phyloP scores from a whole-genome alignment of 2,329 filamentous ascomycete species.

The Chrysoporthe austroafricana region DNA sequence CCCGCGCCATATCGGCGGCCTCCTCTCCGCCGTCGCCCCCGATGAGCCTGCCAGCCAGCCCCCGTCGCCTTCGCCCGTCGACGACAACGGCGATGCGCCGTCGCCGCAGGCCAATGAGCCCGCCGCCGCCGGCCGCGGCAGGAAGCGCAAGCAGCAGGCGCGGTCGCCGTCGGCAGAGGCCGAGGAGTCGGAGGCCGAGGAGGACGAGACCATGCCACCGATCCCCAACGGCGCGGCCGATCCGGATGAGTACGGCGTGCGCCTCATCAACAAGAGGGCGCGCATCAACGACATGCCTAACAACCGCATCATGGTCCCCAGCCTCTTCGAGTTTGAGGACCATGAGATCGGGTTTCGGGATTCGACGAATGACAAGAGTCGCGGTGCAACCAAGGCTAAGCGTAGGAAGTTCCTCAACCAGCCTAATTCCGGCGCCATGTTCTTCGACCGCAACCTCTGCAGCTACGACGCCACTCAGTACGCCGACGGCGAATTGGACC shows the following conservation, averaged over 20 bases:
- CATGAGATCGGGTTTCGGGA: constrained; percentile 64
- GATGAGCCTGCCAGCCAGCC: constrained; percentile 34
- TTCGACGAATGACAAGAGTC: constrained; percentile 58
- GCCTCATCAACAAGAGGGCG: constrained; percentile 47
- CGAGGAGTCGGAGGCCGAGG: constrained; percentile 26
- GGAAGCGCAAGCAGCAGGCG: constrained; percentile 21
- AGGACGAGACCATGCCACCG: constrained; percentile 29
- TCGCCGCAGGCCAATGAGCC: constrained; percentile 27
- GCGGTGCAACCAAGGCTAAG: constrained; percentile 56
- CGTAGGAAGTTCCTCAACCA: constrained; percentile 58
- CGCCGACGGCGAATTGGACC: constrained; percentile 54
- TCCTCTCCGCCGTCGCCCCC: constrained; percentile 40
- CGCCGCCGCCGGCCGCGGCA: constrained; percentile 19
- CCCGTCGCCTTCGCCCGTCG: constrained; percentile 33
- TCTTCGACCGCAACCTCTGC: constrained; percentile 58
- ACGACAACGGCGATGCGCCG: constrained; percentile 30
- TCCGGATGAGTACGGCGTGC: constrained; percentile 57
- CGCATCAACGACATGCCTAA: constrained; percentile 45
- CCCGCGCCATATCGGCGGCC: constrained; percentile 46
- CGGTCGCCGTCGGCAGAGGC: constrained; percentile 13
- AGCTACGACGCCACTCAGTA: constrained; percentile 57
- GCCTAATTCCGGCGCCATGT: constrained; percentile 57
- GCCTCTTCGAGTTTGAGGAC: constrained; percentile 51
- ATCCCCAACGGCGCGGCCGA: constrained; percentile 47
- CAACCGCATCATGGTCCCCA: constrained; percentile 59